Percentiles rank a stretch among this genome's conserved stretches.
Evolutionary conservation across 148 eudicot species (phyloP).

Genomic region (Cornus suecica): DNA sequence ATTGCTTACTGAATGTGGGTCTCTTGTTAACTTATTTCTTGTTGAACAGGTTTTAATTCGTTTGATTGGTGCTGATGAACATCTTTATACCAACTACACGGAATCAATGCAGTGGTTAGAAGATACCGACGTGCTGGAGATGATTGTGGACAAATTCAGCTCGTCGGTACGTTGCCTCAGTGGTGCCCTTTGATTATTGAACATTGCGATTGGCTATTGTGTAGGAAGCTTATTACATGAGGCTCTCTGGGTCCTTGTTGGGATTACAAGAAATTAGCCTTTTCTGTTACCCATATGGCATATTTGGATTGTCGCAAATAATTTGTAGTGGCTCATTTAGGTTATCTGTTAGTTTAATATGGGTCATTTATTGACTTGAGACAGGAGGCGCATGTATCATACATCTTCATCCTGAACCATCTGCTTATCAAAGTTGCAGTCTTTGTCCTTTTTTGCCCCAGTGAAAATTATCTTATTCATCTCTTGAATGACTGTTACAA

Average conservation of each 20-base stretch:
- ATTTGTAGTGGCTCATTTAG: background rate
- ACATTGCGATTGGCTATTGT: background rate
- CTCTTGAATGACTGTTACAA: background rate
- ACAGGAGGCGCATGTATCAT: background rate
- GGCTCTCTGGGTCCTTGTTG: background rate
- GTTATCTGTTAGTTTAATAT: background rate
- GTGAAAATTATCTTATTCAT: background rate
- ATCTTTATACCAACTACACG: constrained; percentile 57
- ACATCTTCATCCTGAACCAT: background rate
- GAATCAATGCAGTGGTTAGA: constrained; percentile 91
- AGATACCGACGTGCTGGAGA: constrained; percentile 79
- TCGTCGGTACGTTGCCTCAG: constrained; percentile 67
- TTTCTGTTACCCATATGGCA: background rate
- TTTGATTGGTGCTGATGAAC: constrained; percentile 92
- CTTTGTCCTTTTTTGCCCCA: background rate
- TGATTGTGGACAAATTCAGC: constrained; percentile 94
- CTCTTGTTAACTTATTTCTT: constrained; percentile 17
- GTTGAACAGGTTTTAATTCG: constrained; percentile 81
- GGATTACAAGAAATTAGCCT: background rate
- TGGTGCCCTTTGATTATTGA: background rate
- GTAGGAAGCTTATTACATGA: background rate
- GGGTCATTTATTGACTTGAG: background rate
- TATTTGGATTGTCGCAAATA: background rate
- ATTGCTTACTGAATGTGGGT: constrained; percentile 5
- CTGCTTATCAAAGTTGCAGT: constrained; percentile 2